Evolutionary conservation across 495 filamentous ascomycete genomes (phyloP).

Genomic region (Aspergillus panamensis): DNA sequence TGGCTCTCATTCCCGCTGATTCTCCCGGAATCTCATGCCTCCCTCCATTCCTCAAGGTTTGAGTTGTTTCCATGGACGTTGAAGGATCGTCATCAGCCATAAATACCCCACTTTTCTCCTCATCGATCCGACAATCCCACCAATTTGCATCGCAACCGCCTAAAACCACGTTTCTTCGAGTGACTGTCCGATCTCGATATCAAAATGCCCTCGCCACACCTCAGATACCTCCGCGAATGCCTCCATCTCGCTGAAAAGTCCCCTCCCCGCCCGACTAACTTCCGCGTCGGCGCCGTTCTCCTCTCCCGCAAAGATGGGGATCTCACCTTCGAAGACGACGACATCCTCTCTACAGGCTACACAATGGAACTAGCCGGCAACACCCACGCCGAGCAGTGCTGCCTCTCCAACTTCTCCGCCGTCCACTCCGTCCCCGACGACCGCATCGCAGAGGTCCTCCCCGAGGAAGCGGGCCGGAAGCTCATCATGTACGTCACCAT

Average conservation of each 20-base stretch:
- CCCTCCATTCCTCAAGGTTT: no score
- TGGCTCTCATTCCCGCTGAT: no score
- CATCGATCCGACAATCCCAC: no score
- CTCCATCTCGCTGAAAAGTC: constrained; percentile 72
- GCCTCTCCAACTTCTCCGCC: constrained; percentile 70
- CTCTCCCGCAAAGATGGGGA: constrained; percentile 49
- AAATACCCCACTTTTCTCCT: neutral
- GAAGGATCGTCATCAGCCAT: neutral
- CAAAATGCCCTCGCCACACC: constrained; percentile 45
- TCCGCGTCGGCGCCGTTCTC: constrained; percentile 84
- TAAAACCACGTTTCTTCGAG: no score
- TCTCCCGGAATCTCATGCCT: no score
- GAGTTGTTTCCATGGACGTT: no score
- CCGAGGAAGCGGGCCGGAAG: constrained; percentile 34
- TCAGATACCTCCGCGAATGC: constrained; percentile 65
- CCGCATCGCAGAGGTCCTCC: constrained; percentile 52
- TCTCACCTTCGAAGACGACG: constrained; percentile 40
- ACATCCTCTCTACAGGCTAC: constrained; percentile 78
- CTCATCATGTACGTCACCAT: constrained; percentile 86
- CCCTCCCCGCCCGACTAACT: constrained; percentile 84
- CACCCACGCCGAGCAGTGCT: constrained; percentile 94
- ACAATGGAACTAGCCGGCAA: constrained; percentile 89
- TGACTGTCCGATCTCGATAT: neutral
- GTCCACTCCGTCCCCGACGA: constrained; percentile 51
- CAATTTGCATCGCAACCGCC: no score